These are phyloP conservation scores for Mycosphaerelloides madeirae DNA, from an alignment of 2,329 filamentous ascomycete genomes.

Conservation along the genomic window DNA sequence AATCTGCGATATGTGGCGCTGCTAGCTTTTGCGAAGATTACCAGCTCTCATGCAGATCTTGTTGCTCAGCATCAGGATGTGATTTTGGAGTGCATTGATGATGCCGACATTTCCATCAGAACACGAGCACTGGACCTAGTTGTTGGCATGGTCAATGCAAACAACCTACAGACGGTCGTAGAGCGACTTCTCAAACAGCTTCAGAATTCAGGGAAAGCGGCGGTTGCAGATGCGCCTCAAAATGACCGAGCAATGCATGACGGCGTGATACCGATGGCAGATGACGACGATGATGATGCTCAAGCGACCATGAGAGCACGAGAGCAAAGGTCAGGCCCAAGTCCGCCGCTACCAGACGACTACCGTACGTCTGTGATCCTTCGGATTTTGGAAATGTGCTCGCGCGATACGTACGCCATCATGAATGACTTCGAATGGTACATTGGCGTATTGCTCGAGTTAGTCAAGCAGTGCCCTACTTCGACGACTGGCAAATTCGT, in stretches of 20 bases:
- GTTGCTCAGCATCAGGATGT: conserved; percentile 93
- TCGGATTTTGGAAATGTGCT: conserved; percentile 83
- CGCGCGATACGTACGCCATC: conserved; percentile 79
- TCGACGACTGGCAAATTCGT: conserved; percentile 13
- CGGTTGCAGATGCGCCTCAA: conserved; percentile 41
- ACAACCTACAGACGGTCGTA: conserved; percentile 79
- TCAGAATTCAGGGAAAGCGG: conserved; percentile 56
- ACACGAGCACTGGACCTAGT: conserved; percentile 88
- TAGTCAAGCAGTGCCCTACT: conserved; percentile 63
- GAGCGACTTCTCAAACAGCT: conserved; percentile 84
- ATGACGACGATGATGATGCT: conserved; percentile 56
- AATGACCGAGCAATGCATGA: conserved; percentile 44
- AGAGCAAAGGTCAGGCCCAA: conserved; percentile 45
- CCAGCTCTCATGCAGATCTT: conserved; percentile 77
- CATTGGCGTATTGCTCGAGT: conserved; percentile 79
- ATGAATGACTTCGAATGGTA: conserved; percentile 96
- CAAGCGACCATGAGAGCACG: conserved; percentile 51
- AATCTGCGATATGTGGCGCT: conserved; percentile 97
- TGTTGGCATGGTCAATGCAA: conserved; percentile 85
- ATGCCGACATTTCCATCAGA: conserved; percentile 90
- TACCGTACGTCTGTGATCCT: conserved; percentile 80
- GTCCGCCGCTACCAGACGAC: conserved; percentile 71
- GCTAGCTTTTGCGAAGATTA: conserved; percentile 92
- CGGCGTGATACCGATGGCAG: conserved; percentile 46
- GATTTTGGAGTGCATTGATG: conserved; percentile 93